Base-by-base conservation (phyloP, 805 yeast species). In the Pichia eremophila region DNA sequence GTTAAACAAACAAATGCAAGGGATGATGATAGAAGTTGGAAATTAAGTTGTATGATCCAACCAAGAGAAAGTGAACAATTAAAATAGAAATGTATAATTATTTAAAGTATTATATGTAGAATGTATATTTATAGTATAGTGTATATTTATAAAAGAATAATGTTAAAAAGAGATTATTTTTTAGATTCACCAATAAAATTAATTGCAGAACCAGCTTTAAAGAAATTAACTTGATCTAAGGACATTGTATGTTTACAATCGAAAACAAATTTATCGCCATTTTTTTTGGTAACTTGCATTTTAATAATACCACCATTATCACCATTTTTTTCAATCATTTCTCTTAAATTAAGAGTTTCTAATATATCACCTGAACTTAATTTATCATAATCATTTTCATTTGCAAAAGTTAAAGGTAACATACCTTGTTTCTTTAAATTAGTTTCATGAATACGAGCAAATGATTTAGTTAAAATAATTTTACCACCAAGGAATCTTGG, bases 371-470 rank as follows among this genome's bases (percentile, higher is more conserved):
- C 87, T 35, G 90, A 73, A 45, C 78, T 66, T 49, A 93, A 71
- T 61, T 64, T 75, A 66, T 93, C 97, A 64, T 91, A 93, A 62
- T 93, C 99, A 35, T 75, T 70, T 64, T 89, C 96, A 63, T 91
- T 69, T 37, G 88, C 96, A 67, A 93, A 93, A 27, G 95, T 86
- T 62, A 93, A 71, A 35, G 99, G 99, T 62, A 91, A 75, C 85
- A 91, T 81, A 67, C 99, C 99, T 74, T 93, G 99, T 69, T 93
- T 93, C 76, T 91, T 93, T 71, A 91, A 79, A 69, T 91, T 91
- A 35, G 99, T 91, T 73, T 91, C 99, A 69, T 91, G 99, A 60
- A 91, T 91, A 75, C 99, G 84, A 35, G 99, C 99, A 70, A 91
- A 91, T 10, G 97, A 90, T 69, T 90, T 91, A 58, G 87, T 95